Evolutionary conservation across 371 early-diverging fungal genomes (phyloP), one percentile per base, ranked within the genome.

Genomic region (Actinomucor elegans): DNA sequence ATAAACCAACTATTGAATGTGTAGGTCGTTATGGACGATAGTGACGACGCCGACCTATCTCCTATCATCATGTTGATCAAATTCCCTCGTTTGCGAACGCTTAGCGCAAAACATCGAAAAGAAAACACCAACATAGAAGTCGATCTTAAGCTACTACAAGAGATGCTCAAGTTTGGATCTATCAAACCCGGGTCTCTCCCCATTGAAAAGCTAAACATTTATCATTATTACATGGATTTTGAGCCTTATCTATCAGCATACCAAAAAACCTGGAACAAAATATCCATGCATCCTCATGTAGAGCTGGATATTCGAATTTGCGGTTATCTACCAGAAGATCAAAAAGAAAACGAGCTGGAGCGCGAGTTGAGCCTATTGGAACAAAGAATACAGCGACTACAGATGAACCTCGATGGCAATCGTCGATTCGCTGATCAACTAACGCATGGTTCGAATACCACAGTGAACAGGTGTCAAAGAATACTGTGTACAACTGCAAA

Each of bases 41-140:
- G 49, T 21, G 77, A 77, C 20, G 70, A 74, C 52, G 43, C 69
- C 2, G 63, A 65, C 42, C 52, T 71, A 20, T 71, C 74, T 9
- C 75, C 64, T 9, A 52, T 77, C 14, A 62, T 77, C 12, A 74
- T 77, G 77, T 38, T 77, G 4, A 66, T 69, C 41, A 77, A 77
- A 26, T 77, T 77, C 26, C 74, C 74, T 10, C 44, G 60, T 20
- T 28, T 77, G 18, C 55, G 54, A 15, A 48, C 44, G 34, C 42
- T 77, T 1, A 65, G 67, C 42, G 73, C 75, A 7, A 57, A 45
- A 14, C 42, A 73, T 29, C 55, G 74, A 23, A 59, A 69, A 34
- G 61, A 65, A 24, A 74, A 63, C 6, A 71, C 72, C 3, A 64
- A 66, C 31, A 14, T 77, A 12, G 67, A 69, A 48, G 62, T 69